Conservation (phyloP, 129 eudicot species). For the Calendula officinalis region DNA sequence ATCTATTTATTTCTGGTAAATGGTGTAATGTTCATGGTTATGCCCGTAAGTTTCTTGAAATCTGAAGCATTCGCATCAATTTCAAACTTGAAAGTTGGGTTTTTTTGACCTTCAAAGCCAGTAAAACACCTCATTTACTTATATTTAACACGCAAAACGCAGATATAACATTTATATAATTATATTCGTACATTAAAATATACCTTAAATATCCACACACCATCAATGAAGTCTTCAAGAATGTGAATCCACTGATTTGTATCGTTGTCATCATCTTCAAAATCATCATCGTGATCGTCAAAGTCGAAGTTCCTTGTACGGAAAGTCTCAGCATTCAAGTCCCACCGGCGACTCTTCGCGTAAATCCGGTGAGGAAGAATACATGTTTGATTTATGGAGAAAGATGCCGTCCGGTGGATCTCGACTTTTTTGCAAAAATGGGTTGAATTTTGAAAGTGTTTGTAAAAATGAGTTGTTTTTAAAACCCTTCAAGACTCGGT, state of each 20-base stretch:
- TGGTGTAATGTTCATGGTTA: no score
- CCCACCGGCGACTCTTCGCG: slow-evolving; percentile 46
- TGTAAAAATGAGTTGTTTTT: no score
- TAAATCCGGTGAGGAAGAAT: slow-evolving; percentile 24
- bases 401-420: slow-evolving; percentile 8
- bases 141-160: neutral
- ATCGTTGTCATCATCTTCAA: neutral
- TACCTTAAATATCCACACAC: neutral
- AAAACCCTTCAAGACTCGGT: no score
- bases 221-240: neutral
- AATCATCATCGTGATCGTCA: neutral
- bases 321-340: slow-evolving; percentile 69
- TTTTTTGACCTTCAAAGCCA: no score
- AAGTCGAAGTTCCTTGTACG: slow-evolving; percentile 37
- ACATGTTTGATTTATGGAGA: slow-evolving; percentile 3
- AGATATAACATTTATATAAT: no score
- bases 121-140: neutral
- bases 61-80: no score
- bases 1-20: no score
- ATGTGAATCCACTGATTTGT: neutral
- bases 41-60: no score
- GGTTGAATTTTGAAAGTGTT: no score
- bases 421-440: no score
- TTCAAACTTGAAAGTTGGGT: no score
- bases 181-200: no score